phyloP scores from a whole-genome alignment of 2,329 filamentous ascomycete species.

The Albifimbria verrucaria region DNA sequence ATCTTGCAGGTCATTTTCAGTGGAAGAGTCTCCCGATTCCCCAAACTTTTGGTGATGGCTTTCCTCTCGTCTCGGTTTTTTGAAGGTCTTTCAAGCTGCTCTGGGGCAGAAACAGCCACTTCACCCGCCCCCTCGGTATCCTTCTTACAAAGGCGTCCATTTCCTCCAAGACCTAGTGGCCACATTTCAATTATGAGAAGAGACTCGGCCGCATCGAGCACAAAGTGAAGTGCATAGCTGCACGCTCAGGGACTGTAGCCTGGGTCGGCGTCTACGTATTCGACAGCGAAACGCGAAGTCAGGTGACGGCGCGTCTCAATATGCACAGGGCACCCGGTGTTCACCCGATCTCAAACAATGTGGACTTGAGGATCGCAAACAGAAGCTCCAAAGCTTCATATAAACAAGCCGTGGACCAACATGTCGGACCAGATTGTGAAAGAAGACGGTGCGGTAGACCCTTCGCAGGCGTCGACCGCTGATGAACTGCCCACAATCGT shows the following conservation, averaged over 20 bases:
- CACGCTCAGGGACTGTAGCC: neutral
- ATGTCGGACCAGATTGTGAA: constrained; percentile 28
- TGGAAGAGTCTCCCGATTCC: constrained; percentile 15
- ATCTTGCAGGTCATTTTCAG: constrained; percentile 6
- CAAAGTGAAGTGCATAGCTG: neutral
- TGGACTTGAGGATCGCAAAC: too few species aligned
- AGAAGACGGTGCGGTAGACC: constrained; percentile 14
- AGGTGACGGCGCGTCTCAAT: constrained; percentile 27
- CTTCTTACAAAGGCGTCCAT: constrained; percentile 38
- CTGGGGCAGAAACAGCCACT: constrained; percentile 11
- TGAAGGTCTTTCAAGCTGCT: neutral
- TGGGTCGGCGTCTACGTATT: too few species aligned
- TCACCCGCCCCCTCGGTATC: constrained; percentile 17
- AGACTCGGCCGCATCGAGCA: neutral
- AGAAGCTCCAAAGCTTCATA: neutral
- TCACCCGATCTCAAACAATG: too few species aligned
- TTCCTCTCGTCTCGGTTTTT: constrained; percentile 12
- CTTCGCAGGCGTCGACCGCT: constrained; percentile 14
- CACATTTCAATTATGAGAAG: constrained; percentile 1
- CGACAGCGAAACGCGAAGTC: constrained; percentile 31
- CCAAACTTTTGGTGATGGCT: constrained; percentile 12
- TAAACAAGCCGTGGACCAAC: too few species aligned
- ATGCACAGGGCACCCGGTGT: too few species aligned
- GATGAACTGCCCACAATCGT: constrained; percentile 15
- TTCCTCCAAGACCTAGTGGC: constrained; percentile 9